Conservation (phyloP, 169 alveolate species). For the Eimeria falciformis region DNA sequence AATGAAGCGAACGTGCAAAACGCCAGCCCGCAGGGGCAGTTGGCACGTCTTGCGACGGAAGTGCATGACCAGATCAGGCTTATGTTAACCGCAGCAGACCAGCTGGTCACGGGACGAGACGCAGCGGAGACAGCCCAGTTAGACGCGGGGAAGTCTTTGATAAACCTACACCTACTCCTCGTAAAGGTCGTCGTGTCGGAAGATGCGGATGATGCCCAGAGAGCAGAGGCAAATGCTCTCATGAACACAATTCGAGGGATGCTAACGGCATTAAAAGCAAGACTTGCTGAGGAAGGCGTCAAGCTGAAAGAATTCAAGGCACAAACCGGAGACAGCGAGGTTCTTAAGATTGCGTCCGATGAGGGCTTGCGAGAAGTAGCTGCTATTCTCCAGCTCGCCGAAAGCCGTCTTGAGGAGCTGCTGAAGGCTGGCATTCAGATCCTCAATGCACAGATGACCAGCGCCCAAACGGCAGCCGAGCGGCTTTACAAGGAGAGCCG, state of each 20-base stretch:
- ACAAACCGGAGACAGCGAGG: neutral
- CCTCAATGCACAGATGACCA: neutral
- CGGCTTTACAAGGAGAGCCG: neutral
- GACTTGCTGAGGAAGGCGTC: neutral
- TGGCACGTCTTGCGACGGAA: too few species aligned
- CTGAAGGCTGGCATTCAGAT: neutral
- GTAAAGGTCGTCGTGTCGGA: too few species aligned
- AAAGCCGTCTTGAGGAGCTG: neutral
- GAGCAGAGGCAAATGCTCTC: neutral
- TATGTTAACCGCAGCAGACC: too few species aligned
- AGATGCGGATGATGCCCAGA: neutral
- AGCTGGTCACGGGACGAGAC: too few species aligned
- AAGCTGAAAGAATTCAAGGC: neutral
- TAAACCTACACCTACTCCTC: too few species aligned
- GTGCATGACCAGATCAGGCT: too few species aligned
- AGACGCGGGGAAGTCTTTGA: too few species aligned
- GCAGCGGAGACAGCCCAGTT: too few species aligned
- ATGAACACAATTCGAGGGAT: too few species aligned
- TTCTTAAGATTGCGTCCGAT: neutral
- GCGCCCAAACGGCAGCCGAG: constrained; percentile 19
- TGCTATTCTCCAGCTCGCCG: neutral
- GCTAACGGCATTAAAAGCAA: too few species aligned
- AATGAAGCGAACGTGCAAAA: too few species aligned
- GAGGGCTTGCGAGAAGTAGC: neutral
- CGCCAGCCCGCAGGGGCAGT: too few species aligned